Evolutionary conservation across 2,329 filamentous ascomycete genomes (phyloP).

Genomic region (Fusarium domesticum): DNA sequence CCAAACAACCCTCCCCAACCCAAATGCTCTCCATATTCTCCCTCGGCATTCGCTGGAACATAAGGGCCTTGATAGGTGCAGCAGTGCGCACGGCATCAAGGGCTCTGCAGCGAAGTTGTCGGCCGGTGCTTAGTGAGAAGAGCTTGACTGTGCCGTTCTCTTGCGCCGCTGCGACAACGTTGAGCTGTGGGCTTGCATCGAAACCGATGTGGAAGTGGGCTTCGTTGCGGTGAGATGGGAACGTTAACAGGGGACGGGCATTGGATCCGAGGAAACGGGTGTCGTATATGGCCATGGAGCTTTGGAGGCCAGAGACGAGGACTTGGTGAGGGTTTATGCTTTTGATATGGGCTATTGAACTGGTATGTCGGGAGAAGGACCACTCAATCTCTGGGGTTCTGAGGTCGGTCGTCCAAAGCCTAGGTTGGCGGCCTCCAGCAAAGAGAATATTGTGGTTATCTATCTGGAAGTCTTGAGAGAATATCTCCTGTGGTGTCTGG

Average conservation of each 20-base stretch:
- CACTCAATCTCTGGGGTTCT: conserved; percentile 36
- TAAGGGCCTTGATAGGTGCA: conserved; percentile 41
- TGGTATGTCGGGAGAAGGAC: conserved; percentile 36
- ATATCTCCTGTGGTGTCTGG: conserved; percentile 38
- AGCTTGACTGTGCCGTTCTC: conserved; percentile 47
- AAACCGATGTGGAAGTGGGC: conserved; percentile 50
- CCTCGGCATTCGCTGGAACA: conserved; percentile 44
- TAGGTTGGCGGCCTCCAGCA: conserved; percentile 49
- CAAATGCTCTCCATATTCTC: conserved; percentile 49
- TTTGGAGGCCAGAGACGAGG: conserved; percentile 50
- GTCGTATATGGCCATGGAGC: conserved; percentile 55
- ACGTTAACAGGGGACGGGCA: conserved; percentile 43
- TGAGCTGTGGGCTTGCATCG: conserved; percentile 46
- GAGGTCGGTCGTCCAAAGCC: conserved; percentile 46
- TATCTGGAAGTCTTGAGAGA: conserved; percentile 48
- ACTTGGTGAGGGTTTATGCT: conserved; percentile 49
- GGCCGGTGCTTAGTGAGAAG: conserved; percentile 49
- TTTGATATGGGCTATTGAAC: conserved; percentile 48
- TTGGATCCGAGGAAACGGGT: conserved; percentile 41
- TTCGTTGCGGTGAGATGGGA: conserved; percentile 50
- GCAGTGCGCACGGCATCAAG: conserved; percentile 24
- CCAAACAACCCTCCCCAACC: conserved; percentile 35
- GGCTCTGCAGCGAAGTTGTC: conserved; percentile 31
- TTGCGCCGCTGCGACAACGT: conserved; percentile 53
- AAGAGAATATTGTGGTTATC: conserved; percentile 45